Percentiles rank a stretch among this genome's conserved stretches.
These are phyloP conservation scores for Copromyces sp. DNA, from an alignment of 495 filamentous ascomycete species.

Conservation along the genomic window DNA sequence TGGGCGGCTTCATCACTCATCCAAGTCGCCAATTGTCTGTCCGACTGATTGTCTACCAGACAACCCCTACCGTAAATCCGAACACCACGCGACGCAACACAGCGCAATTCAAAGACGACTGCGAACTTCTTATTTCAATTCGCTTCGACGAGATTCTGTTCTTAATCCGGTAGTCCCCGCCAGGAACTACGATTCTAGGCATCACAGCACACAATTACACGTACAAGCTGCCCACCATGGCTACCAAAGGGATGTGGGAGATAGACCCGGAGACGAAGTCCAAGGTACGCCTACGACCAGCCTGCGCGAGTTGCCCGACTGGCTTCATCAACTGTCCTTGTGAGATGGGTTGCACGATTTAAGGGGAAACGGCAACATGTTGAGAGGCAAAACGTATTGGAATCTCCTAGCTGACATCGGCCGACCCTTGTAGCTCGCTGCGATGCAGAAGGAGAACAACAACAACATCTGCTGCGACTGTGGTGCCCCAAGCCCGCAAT, in stretches of 20 bases:
- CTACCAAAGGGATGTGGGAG: constrained; percentile 74
- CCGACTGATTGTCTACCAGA: not conserved
- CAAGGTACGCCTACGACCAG: constrained; percentile 52
- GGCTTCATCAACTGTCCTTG: not conserved
- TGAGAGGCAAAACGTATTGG: not conserved
- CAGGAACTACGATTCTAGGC: not conserved
- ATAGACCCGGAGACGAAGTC: constrained; percentile 91
- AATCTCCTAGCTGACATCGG: not conserved
- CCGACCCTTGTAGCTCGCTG: constrained; percentile 51
- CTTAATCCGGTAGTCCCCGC: not conserved
- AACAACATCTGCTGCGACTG: constrained; percentile 93
- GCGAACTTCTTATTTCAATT: not conserved
- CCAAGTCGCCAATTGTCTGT: not conserved
- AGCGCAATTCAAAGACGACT: not conserved
- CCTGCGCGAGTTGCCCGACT: not conserved
- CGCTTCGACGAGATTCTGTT: not conserved
- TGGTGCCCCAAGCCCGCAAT: constrained; percentile 89
- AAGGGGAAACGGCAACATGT: not conserved
- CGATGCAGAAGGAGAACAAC: constrained; percentile 75
- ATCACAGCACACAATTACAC: not conserved
- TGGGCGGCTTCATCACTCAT: not conserved
- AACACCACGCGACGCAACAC: not conserved
- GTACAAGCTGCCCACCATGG: constrained; percentile 22
- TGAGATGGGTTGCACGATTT: not conserved
- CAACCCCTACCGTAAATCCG: not conserved